Conservation (phyloP, 2,329 filamentous ascomycete species). For the Colletotrichum liaoningense region DNA sequence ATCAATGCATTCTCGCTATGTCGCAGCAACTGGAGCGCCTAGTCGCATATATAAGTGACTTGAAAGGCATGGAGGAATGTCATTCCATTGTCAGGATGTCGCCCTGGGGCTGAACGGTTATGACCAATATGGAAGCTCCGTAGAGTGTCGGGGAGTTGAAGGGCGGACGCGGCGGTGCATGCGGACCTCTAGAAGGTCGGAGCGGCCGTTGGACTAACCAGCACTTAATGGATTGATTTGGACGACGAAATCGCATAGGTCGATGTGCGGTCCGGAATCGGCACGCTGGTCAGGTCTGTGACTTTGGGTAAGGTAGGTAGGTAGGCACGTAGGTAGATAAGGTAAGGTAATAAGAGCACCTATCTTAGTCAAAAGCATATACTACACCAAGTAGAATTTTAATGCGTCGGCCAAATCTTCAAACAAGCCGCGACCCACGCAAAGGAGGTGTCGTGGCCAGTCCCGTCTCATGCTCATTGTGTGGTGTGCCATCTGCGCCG, state of each 20-base stretch:
- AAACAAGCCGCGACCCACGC: neutral
- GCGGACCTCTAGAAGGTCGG: neutral
- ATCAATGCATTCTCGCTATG: too few relatives aligned
- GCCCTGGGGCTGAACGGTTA: neutral
- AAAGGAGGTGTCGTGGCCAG: conserved; percentile 6
- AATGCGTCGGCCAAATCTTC: conserved; percentile 20
- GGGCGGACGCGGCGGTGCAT: neutral
- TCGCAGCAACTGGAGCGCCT: neutral
- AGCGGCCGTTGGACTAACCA: neutral
- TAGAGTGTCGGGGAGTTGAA: conserved; percentile 3
- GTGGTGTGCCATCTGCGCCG: neutral
- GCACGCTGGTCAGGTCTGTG: neutral
- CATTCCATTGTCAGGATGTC: neutral
- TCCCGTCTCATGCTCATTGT: neutral
- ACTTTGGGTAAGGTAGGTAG: neutral
- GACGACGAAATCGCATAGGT: neutral
- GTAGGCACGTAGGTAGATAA: neutral
- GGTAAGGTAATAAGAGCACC: neutral
- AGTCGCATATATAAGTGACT: neutral
- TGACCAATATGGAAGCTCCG: conserved; percentile 32
- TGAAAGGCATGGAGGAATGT: neutral
- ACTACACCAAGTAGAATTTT: neutral
- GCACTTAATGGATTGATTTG: too few relatives aligned
- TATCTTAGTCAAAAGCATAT: neutral
- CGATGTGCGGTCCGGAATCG: neutral